phyloP scores from a whole-genome alignment of 177 flowering plant genomes.

The Vitis hybrid region DNA sequence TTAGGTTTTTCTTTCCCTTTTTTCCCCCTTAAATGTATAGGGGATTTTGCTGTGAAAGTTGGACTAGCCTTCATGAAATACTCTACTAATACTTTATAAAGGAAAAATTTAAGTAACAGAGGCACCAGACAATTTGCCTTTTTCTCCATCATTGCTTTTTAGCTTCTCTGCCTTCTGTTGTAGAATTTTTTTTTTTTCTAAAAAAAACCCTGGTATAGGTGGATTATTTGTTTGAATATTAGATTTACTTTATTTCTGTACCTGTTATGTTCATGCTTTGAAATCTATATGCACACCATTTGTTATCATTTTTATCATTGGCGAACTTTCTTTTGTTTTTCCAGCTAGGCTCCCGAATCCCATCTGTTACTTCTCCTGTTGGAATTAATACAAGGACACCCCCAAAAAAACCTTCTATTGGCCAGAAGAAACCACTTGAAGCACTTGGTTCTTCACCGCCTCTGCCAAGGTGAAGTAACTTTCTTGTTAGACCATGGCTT shows the following conservation, averaged over 20 bases:
- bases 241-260: background rate
- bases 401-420: conserved; percentile 63
- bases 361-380: conserved; percentile 48
- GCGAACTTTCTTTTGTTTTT: background rate
- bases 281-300: background rate
- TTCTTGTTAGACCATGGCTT: background rate
- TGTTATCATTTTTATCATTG: background rate
- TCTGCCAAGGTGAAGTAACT: conserved; percentile 44
- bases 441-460: conserved; percentile 65
- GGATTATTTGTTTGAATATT: background rate
- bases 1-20: no score
- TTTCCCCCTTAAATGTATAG: no score
- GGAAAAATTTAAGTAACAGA: no score
- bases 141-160: conserved; percentile 3
- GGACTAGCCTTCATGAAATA: no score
- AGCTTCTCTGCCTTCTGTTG: background rate
- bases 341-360: conserved; percentile 49
- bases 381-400: conserved; percentile 56
- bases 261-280: no score
- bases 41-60: no score
- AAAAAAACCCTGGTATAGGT: background rate
- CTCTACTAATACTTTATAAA: no score
- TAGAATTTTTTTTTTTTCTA: background rate
- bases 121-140: background rate
- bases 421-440: conserved; percentile 94